Evolutionary conservation across 164 flowering plant genomes (phyloP), one percentile per base, ranked within the genome.

Genomic region (Vitis labrusca): DNA sequence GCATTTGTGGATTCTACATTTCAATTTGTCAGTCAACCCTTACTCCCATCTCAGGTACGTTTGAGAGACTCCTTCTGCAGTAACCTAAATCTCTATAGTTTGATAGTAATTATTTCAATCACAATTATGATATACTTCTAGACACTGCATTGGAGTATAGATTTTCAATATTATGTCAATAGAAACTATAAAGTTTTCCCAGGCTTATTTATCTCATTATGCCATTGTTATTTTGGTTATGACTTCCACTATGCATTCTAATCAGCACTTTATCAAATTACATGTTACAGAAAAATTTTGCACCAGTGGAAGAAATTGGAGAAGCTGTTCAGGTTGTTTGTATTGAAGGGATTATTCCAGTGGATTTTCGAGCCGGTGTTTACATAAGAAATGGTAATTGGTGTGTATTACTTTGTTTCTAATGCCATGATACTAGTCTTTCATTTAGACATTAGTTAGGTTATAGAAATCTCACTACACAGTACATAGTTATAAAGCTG

Each of bases 381-480:
- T 79, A 74, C 68, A 70, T 81, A 62, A 76, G 80, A 78, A 81
- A 78, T 63, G 84, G 84, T 81, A 53, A 60, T 10, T 6, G 9
- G 9, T 37, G 12, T 9, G 56, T 8, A 53, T n/a, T 53, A 37
- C 44, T 37, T 37, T 37, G 7, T 37, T 37, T 37, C 44, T 37
- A 3, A n/a, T 53, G 56, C 56, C 56, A 37, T 37, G 44, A 37
- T 37, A 37, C 6, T 6, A 37, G 44, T 37, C 44, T 5, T 37
- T 37, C 44, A 37, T 37, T 6, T 5, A 37, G 6, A 37, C 44
- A 37, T 37, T 37, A 37, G 27, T 23, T 23, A 23, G 27, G 27
- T 23, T 23, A 23, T 23, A 23, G 27, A 23, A 23, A 23, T 23
- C 27, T 23, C 27, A 23, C 27, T 23, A 23, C 27, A 23, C 27